Conservation (phyloP, 169 alveolate genomes). For the Plasmodium coatneyi region DNA sequence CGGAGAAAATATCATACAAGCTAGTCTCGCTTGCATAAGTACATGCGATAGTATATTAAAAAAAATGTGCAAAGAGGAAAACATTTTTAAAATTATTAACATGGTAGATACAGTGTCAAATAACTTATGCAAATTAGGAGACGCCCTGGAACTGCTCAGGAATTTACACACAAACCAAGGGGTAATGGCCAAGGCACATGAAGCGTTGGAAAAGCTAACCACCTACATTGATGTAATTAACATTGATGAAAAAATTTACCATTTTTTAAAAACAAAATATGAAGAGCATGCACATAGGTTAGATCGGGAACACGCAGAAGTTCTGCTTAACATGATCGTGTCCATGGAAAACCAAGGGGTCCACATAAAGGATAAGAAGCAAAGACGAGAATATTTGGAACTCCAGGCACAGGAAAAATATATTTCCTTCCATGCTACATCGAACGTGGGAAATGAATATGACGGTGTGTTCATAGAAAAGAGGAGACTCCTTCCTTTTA, state of each 20-base stretch:
- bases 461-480: constrained; percentile 63
- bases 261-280: constrained; percentile 78
- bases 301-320: constrained; percentile 78
- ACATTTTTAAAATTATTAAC: constrained; percentile 69
- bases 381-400: constrained; percentile 59
- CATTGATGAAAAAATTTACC: constrained; percentile 75
- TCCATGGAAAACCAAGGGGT: constrained; percentile 88
- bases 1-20: constrained; percentile 36
- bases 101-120: constrained; percentile 84
- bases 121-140: constrained; percentile 82
- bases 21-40: constrained; percentile 20
- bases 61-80: constrained; percentile 34
- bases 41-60: constrained; percentile 44
- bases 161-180: constrained; percentile 79
- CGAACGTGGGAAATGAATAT: constrained; percentile 12
- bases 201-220: constrained; percentile 77
- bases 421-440: constrained; percentile 53
- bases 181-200: constrained; percentile 80
- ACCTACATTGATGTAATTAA: constrained; percentile 78
- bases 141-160: constrained; percentile 81
- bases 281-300: constrained; percentile 43
- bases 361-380: constrained; percentile 67
- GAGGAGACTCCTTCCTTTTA: constrained; percentile 34
- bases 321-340: constrained; percentile 80
- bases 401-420: constrained; percentile 52